Evolutionary conservation across 306 rosid genomes (phyloP), one percentile per base, ranked within the genome.

Genomic region (Erythrophleum fordii): DNA sequence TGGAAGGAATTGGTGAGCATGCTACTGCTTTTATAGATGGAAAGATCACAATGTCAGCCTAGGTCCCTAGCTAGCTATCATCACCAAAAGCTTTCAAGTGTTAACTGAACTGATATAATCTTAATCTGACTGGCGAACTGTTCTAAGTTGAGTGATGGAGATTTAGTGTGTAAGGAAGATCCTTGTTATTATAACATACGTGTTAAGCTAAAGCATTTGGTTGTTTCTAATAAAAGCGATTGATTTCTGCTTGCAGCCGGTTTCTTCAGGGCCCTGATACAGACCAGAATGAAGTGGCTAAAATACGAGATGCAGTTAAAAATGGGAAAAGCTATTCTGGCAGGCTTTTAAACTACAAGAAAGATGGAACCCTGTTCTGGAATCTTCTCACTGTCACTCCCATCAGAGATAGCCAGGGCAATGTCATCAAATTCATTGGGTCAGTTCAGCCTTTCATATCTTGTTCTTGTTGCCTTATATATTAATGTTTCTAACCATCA

Each of bases 221-320:
- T 75, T 73, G 28, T 29, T 25, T 73, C 69, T 56, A 26, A 80
- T 71, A 46, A 58, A 66, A 64, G 37, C 56, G 48, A 61, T 10
- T 17, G 4, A 45, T 82, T 73, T 85, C 22, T 82, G 75, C 80
- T 78, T 84, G 88, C 92, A 95, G 99, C 80, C 99, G 99, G 71
- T 95, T 95, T 91, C 99, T 95, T 78, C 99, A 95, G 79, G 99
- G 99, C 41, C 88, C 91, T 16, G 97, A 87, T 23, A 93, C 99
- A 10, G 99, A 95, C 90, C 52, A 31, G 84, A 87, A 83, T 5
- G 98, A 93, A 87, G 98, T 93, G 74, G 87, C 66, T 1, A 95
- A 90, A 86, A 89, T 95, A 74, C 85, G 97, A 64, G 88, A 95
- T 29, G 98, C 98, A 9, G 85, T 86, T 67, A 87, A 78, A 81